Conservation (phyloP, 805 yeast species). For the Ogataea degrootiae region DNA sequence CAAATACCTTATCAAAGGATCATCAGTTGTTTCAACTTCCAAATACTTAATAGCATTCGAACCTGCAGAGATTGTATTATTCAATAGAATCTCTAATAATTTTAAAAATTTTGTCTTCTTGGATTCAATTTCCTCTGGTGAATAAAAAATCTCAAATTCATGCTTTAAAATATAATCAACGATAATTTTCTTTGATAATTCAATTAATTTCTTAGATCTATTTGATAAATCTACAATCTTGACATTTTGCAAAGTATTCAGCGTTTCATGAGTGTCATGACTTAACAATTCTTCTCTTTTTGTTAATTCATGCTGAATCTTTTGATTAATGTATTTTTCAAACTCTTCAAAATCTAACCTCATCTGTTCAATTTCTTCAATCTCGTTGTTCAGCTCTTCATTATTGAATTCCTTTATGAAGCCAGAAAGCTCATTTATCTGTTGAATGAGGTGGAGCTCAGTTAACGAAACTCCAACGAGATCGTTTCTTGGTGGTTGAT, state of each 20-base stretch:
- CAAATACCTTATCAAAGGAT: slow-evolving; percentile 30
- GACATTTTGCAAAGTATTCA: slow-evolving; percentile 2
- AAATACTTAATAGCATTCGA: slow-evolving; percentile 12
- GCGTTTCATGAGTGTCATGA: not conserved
- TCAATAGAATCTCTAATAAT: slow-evolving; percentile 28
- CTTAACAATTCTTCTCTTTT: slow-evolving; percentile 5
- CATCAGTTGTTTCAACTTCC: slow-evolving; percentile 28
- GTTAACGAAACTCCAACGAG: slow-evolving; percentile 24
- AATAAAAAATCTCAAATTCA: slow-evolving; percentile 21
- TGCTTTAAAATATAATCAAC: slow-evolving; percentile 24
- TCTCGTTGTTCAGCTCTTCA: not conserved
- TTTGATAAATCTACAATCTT: slow-evolving; percentile 12
- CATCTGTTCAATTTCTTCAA: slow-evolving; percentile 5
- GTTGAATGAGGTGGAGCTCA: slow-evolving; percentile 11
- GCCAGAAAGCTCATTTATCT: slow-evolving; percentile 7
- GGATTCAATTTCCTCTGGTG: slow-evolving; percentile 14
- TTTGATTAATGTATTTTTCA: slow-evolving; percentile 4
- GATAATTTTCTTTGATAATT: slow-evolving; percentile 22
- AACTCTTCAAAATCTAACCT: slow-evolving; percentile 3
- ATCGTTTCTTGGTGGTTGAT: slow-evolving; percentile 27
- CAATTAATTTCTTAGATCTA: slow-evolving; percentile 20
- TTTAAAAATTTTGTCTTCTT: slow-evolving; percentile 22
- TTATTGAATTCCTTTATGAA: not conserved
- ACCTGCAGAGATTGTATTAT: slow-evolving; percentile 21
- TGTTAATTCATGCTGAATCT: slow-evolving; percentile 7